These are phyloP conservation scores for Rhodotorula kratochvilovae DNA, from an alignment of 768 basidiomycete species.

Conservation along the genomic window DNA sequence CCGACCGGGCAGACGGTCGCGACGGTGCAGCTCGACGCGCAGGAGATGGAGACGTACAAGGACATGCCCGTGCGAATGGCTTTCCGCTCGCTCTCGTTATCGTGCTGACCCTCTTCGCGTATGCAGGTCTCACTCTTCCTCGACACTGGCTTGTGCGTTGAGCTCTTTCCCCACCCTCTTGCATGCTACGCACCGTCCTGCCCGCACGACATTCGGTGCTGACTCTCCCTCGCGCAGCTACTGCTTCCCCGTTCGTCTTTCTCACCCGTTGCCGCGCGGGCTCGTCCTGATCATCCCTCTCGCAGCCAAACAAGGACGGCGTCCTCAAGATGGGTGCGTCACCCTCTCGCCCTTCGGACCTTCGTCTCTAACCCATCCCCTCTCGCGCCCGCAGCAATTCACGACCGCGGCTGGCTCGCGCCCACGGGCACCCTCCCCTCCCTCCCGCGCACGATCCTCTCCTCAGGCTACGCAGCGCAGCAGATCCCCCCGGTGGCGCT, in stretches of 20 bases:
- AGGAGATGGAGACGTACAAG: constrained; percentile 22
- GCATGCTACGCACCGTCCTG: neutral
- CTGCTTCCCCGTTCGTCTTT: constrained; percentile 10
- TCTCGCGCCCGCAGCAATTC: constrained; percentile 56
- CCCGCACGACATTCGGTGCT: no score
- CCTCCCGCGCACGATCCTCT: constrained; percentile 43
- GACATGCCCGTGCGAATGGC: constrained; percentile 11
- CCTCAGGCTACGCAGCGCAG: constrained; percentile 26
- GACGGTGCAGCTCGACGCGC: constrained; percentile 29
- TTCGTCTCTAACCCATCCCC: neutral
- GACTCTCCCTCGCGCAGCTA: no score
- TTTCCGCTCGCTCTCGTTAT: no score
- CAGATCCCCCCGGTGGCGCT: constrained; percentile 59
- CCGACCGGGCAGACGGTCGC: constrained; percentile 61
- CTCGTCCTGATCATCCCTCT: neutral
- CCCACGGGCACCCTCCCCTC: constrained; percentile 36
- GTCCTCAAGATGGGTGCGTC: constrained; percentile 60
- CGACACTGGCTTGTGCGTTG: constrained; percentile 33
- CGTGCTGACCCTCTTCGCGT: neutral
- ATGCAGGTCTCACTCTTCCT: constrained; percentile 27
- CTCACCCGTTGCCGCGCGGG: no score
- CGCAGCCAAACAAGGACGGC: constrained; percentile 24
- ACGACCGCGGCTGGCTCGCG: constrained; percentile 64
- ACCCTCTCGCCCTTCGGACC: no score
- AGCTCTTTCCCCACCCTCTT: neutral